phyloP scores from a whole-genome alignment of 2,329 filamentous ascomycete species.

The Cryphonectria japonica region DNA sequence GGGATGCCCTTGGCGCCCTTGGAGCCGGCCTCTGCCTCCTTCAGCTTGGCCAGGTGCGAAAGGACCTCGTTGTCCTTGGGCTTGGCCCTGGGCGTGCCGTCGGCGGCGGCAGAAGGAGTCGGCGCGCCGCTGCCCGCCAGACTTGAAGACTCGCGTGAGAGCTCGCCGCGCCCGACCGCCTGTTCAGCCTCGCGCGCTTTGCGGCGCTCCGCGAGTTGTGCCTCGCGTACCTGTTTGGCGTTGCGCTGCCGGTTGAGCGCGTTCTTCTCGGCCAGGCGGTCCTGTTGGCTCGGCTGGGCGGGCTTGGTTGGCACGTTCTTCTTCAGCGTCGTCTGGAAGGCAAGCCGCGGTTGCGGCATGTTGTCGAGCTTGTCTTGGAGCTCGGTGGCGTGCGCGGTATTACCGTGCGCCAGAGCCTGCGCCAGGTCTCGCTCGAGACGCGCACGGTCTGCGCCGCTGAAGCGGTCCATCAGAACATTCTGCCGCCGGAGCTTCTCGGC shows the following conservation, averaged over 20 bases:
- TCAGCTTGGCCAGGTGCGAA: slow-evolving; percentile 58
- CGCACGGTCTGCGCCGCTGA: slow-evolving; percentile 69
- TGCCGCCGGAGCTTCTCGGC: slow-evolving; percentile 76
- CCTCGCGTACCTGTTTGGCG: slow-evolving; percentile 86
- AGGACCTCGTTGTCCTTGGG: slow-evolving; percentile 48
- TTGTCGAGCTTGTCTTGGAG: slow-evolving; percentile 65
- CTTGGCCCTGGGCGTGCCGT: slow-evolving; percentile 54
- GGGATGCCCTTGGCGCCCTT: slow-evolving; percentile 59
- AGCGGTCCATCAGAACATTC: slow-evolving; percentile 68
- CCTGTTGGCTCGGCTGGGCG: slow-evolving; percentile 68
- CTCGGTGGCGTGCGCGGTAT: slow-evolving; percentile 59
- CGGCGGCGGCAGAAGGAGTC: slow-evolving; percentile 59
- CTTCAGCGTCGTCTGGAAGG: slow-evolving; percentile 71
- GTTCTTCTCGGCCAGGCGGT: slow-evolving; percentile 83
- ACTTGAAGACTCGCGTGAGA: slow-evolving; percentile 50
- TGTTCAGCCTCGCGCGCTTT: slow-evolving; percentile 60
- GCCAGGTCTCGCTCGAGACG: slow-evolving; percentile 67
- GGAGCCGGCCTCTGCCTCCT: slow-evolving; percentile 54
- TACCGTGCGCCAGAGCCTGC: slow-evolving; percentile 65
- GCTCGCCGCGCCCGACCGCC: slow-evolving; percentile 65
- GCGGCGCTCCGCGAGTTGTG: slow-evolving; percentile 80
- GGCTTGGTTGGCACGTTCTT: slow-evolving; percentile 50
- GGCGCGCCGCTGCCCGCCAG: slow-evolving; percentile 53
- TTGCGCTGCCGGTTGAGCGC: slow-evolving; percentile 82
- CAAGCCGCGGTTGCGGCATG: slow-evolving; percentile 70